Evolutionary conservation across 768 basidiomycete species (phyloP), one percentile per base, ranked within the genome.

Genomic region (Kwoniella sp.): DNA sequence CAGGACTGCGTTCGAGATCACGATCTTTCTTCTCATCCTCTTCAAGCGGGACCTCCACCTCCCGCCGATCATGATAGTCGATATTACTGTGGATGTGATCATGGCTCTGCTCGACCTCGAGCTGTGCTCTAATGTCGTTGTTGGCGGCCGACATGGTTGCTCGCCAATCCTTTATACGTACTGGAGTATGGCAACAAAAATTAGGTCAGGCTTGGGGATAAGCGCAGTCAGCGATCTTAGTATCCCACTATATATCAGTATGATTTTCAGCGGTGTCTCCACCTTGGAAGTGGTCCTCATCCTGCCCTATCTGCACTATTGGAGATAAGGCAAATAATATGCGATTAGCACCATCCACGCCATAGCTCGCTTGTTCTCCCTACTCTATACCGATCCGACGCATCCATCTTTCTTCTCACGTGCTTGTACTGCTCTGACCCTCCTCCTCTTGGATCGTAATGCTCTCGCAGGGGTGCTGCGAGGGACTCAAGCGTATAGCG

Each of bases 1-100:
- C 9, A 3, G 57, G 48, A 48, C 45, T 47, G 11, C 48, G 45
- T 30, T 58, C 57, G 12, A 58, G 17, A 58, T 58, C 57, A 20
- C 57, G 29, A 26, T 53, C 52, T 53, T 53, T 55, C 45, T 58
- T 47, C 30, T 58, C 48, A 23, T 58, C 45, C 13, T 58, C 47
- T 28, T 58, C 57, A 11, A 25, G 26, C 37, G 56, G 41, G 41
- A 45, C 41, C 17, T 45, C 41, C 41, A 45, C 41, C 4, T 45
- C 41, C 41, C 20, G 41, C 8, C 41, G 11, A 45, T 45, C 41
- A 9, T 45, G 41, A 45, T n/a, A 17, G 41, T 3, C 41, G 41
- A 45, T 9, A 4, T 17, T 45, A 4, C 4, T 45, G 11, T 45
- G 9, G 41, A 13, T 34, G 34, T 34, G 34, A 34, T 34, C 34